A percentile compares a stretch with the other conserved stretches of the same genome.
Conservation (phyloP, 768 basidiomycete species). For the Serendipita sp. region DNA sequence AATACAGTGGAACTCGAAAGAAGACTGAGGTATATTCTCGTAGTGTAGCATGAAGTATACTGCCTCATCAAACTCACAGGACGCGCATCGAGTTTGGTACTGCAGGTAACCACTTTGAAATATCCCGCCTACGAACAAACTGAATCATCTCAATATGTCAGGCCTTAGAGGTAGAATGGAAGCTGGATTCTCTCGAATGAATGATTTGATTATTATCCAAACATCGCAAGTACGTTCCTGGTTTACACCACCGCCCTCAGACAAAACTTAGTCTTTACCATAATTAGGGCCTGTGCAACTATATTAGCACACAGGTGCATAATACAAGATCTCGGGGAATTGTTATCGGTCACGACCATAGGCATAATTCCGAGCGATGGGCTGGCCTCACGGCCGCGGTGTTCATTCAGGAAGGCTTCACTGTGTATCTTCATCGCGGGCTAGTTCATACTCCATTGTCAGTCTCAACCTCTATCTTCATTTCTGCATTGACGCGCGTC, state of each 20-base stretch:
- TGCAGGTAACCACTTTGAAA: constrained; percentile 35
- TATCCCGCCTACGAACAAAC: too few relatives aligned
- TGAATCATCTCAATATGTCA: constrained; percentile 15
- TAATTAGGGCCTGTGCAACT: constrained; percentile 57
- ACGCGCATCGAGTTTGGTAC: constrained; percentile 75
- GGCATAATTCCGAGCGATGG: constrained; percentile 66
- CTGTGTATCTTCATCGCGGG: constrained; percentile 51
- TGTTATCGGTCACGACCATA: constrained; percentile 78
- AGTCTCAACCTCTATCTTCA: constrained; percentile 14
- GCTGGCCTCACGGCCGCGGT: constrained; percentile 57
- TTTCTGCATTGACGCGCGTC: neutral
- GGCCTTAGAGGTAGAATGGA: constrained; percentile 73
- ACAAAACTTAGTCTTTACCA: neutral
- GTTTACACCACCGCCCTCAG: neutral
- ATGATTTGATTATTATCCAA: constrained; percentile 70
- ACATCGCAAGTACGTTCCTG: constrained; percentile 47
- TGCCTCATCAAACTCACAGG: constrained; percentile 7
- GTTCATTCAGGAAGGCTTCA: constrained; percentile 49
- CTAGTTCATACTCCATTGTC: constrained; percentile 73
- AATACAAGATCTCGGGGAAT: constrained; percentile 46
- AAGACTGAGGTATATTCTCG: constrained; percentile 13
- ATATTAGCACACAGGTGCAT: constrained; percentile 39
- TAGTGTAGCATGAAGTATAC: constrained; percentile 14
- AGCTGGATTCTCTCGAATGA: constrained; percentile 85
- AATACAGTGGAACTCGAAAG: constrained; percentile 14